Conservation (phyloP, 345 rosid species). For the Lepidium africanum region DNA sequence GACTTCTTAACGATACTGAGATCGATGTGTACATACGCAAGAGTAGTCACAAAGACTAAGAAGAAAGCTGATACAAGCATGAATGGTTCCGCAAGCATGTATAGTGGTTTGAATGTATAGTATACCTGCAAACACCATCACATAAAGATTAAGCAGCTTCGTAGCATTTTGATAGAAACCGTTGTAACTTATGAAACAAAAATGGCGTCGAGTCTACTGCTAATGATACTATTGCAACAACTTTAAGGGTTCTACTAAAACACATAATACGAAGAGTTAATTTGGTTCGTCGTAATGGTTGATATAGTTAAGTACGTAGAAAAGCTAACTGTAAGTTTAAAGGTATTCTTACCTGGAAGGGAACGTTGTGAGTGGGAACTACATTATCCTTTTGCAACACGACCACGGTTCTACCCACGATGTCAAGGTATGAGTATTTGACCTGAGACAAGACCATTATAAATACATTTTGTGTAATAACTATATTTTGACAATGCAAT, state of each 20-base stretch:
- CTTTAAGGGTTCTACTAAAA: neutral
- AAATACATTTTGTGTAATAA: neutral
- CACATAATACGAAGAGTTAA: neutral
- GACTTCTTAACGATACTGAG: constrained; percentile 44
- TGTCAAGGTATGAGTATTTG: constrained; percentile 94
- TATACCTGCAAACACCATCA: constrained; percentile 53
- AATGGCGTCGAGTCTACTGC: neutral
- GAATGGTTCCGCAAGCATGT: constrained; percentile 97
- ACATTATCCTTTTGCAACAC: constrained; percentile 86
- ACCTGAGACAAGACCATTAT: constrained; percentile 35
- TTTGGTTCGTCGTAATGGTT: too few relatives aligned
- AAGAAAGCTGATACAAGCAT: constrained; percentile 76
- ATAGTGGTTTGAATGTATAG: constrained; percentile 82
- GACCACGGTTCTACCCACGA: constrained; percentile 89
- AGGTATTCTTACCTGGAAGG: constrained; percentile 67
- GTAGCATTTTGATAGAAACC: neutral
- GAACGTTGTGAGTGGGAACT: constrained; percentile 66
- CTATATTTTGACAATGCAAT: neutral
- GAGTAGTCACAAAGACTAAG: constrained; percentile 64
- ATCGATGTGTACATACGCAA: constrained; percentile 79
- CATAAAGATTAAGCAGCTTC: neutral
- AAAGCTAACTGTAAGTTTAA: neutral
- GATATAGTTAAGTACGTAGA: too few relatives aligned
- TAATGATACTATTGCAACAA: neutral
- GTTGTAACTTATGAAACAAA: neutral